These are phyloP conservation scores for Artomyces pyxidatus DNA, from an alignment of 768 basidiomycete genomes.

Conservation along the genomic window DNA sequence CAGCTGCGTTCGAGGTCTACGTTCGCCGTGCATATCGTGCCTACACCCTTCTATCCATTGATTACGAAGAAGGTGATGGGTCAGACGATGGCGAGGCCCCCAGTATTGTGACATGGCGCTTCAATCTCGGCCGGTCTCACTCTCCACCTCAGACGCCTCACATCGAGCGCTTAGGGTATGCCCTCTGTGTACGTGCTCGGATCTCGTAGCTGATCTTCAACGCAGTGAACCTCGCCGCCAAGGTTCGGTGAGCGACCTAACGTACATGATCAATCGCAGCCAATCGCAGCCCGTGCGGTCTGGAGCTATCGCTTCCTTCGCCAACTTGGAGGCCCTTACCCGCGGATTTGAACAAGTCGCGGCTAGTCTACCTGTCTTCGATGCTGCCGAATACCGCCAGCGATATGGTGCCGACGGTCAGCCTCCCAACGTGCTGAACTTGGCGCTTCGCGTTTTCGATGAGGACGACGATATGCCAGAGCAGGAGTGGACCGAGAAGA, in stretches of 20 bases:
- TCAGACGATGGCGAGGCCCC: conserved; percentile 78
- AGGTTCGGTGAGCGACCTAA: conserved; percentile 92
- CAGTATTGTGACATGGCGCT: conserved; percentile 83
- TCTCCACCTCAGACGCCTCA: conserved; percentile 81
- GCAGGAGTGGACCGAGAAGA: conserved; percentile 66
- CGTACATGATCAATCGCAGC: conserved; percentile 81
- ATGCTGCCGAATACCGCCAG: conserved; percentile 60
- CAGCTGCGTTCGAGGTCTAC: conserved; percentile 94
- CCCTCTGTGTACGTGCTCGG: neutral
- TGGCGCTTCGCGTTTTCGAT: conserved; percentile 85
- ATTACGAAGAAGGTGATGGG: conserved; percentile 90
- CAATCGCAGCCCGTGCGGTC: conserved; percentile 85
- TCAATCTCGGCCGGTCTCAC: conserved; percentile 86
- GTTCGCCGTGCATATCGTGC: conserved; percentile 93
- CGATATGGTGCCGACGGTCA: conserved; percentile 67
- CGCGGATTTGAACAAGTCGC: conserved; percentile 73
- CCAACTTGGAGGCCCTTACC: conserved; percentile 56
- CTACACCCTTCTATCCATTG: conserved; percentile 84
- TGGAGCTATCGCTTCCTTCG: conserved; percentile 90
- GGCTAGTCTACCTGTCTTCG: conserved; percentile 65
- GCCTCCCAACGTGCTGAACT: conserved; percentile 89
- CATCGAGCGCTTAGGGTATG: conserved; percentile 40
- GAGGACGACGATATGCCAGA: conserved; percentile 72
- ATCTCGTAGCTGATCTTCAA: neutral
- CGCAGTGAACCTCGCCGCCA: conserved; percentile 61